These are phyloP conservation scores for Sporothrix mexicana DNA, from an alignment of 2,329 filamentous ascomycete species.

Conservation along the genomic window DNA sequence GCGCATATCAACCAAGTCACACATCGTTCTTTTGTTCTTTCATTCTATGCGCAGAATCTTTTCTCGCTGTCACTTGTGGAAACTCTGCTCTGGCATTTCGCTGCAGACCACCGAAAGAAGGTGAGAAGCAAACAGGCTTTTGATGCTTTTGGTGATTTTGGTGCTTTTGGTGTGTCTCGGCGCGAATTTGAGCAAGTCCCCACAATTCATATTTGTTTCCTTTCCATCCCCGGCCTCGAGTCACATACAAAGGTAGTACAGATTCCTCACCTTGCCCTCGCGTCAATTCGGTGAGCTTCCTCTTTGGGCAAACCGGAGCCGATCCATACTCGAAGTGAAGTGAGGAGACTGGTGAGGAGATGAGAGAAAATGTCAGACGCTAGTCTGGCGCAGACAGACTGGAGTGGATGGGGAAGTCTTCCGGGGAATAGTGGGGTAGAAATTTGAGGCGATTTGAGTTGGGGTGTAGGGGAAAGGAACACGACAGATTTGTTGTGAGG, in stretches of 20 bases:
- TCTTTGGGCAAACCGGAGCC: constrained; percentile 23
- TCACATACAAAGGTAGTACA: too few species aligned
- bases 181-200: constrained; percentile 9
- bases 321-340: background rate
- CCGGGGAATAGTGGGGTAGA: background rate
- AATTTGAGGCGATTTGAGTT: background rate
- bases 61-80: background rate
- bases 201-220: background rate
- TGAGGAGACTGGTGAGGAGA: background rate
- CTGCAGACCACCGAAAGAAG: constrained; percentile 13
- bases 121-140: background rate
- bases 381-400: constrained; percentile 3
- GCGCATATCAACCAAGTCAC: too few species aligned
- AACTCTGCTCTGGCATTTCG: constrained; percentile 7
- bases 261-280: too few species aligned
- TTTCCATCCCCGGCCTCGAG: background rate
- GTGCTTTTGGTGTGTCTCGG: background rate
- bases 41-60: background rate
- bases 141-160: too few species aligned
- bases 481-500: background rate
- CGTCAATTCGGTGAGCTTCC: constrained; percentile 12
- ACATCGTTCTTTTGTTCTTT: background rate
- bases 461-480: background rate
- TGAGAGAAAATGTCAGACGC: background rate
- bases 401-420: background rate